Base-by-base conservation (phyloP, 2,329 filamentous ascomycete genomes). In the Acrocalymma vagum region DNA sequence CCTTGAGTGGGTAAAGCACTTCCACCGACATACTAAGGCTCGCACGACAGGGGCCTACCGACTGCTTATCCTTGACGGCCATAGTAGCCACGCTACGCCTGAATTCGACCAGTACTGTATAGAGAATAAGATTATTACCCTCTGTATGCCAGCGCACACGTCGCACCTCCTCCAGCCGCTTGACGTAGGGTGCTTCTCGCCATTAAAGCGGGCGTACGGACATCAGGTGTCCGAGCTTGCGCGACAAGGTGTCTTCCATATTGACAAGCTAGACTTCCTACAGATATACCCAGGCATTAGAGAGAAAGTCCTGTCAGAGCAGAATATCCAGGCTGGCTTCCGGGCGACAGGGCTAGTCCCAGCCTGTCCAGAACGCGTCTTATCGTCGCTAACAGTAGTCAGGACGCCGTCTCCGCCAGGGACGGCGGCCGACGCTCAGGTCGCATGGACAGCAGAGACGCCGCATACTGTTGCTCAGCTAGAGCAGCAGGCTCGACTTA, bases 401-500 rank as follows among this genome's bases (percentile, higher is more conserved):
- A 42, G 33, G 28, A 58, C 43, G 11, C 51, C 41, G n/a, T 53
- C 51, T 38, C 51, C 43, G 30, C 45, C 24, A 48, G 24, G n/a
- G 11, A 43, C 27, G 44, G 29, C 22, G 23, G 33, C 16, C n/a
- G 32, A 32, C n/a, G 24, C 10, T 21, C 21, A 20, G 14, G 29
- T 5, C n/a, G 6, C 14, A 37, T 58, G 37, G 51, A 44, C 38
- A 27, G 38, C 46, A 33, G 51, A 55, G 41, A 57, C 42, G 17
- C 47, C 46, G n/a, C 32, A 40, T 52, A 55, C 45, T 28, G 23
- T 33, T 35, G 32, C 14, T 9, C 33, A 58, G 47, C 54, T 58
- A 34, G n/a, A 58, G 46, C 30, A 58, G 49, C 42, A 58, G 50
- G 46, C 45, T 41, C 26, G 25, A 4, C 42, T 48, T 26, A 18